phyloP scores from a whole-genome alignment of 106 monocot genomes.

The Dioscorea zingiberensis region DNA sequence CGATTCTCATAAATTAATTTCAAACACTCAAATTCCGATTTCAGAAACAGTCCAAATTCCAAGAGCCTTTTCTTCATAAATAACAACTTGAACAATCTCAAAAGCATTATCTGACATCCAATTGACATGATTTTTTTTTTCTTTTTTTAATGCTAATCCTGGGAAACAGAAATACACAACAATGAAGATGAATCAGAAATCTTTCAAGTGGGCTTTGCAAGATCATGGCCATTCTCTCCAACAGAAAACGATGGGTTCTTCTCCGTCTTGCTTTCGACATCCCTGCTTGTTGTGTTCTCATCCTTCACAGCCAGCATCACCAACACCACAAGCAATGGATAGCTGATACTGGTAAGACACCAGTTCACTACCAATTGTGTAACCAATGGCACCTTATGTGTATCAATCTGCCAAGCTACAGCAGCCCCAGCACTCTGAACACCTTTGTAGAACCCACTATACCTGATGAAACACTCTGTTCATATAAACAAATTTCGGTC shows the following conservation, averaged over 20 bases:
- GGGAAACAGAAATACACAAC: too few relatives aligned
- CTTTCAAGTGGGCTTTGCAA: background rate
- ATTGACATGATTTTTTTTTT: too few relatives aligned
- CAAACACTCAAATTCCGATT: too few relatives aligned
- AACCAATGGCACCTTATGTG: constrained; percentile 39
- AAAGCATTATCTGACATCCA: too few relatives aligned
- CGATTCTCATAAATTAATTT: too few relatives aligned
- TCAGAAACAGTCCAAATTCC: too few relatives aligned
- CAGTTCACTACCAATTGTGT: constrained; percentile 72
- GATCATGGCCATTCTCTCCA: background rate
- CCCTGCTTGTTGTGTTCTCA: background rate
- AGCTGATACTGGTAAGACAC: constrained; percentile 68
- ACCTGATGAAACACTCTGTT: constrained; percentile 25
- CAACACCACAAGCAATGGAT: constrained; percentile 59
- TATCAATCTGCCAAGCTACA: constrained; percentile 76
- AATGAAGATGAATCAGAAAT: too few relatives aligned
- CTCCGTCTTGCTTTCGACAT: constrained; percentile 11
- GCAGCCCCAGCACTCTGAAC: constrained; percentile 83
- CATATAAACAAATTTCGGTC: too few relatives aligned
- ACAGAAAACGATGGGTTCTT: constrained; percentile 1
- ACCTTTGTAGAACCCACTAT: constrained; percentile 80
- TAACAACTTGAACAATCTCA: too few relatives aligned
- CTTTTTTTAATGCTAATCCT: too few relatives aligned
- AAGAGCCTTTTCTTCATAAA: too few relatives aligned
- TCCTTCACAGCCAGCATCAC: constrained; percentile 62